Base-by-base conservation (phyloP, 768 basidiomycete genomes). In the Leucosporidium yakuticum region DNA sequence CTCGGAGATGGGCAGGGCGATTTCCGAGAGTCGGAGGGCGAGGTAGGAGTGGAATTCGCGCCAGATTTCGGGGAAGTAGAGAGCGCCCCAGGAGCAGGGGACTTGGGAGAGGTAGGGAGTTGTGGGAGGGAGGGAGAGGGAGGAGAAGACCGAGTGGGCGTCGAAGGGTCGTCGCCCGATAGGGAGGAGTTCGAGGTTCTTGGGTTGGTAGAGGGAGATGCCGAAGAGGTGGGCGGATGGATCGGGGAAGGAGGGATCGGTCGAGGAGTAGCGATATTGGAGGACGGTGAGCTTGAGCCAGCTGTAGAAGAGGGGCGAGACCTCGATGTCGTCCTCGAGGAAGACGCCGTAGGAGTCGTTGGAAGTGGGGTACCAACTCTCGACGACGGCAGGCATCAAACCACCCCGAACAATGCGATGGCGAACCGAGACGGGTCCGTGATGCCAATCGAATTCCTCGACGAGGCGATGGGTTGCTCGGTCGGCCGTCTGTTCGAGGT, bases 31-130 rank as follows among this genome's bases (percentile, higher is more conserved):
- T 32, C 90, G 86, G n/a, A 83, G 75, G 49, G 84, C 73, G 69
- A 92, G 85, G 76, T 89, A 92, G 60, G 80, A 79, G 79, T 93
- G 89, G 77, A 92, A 93, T 77, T 89, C 89, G 73, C 86, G 84
- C 91, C 90, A 92, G 74, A 88, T 86, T 71, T 89, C 84, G 17
- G 91, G 90, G 76, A 94, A 94, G 80, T 92, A 94, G 48, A 90
- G 82, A 3, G 89, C 91, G 20, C 91, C 91, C 91, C 90, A 94
- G 79, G 88, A 90, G 78, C 91, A 92, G 0, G 91, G 91, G 15
- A 91, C 85, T 67, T 89, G 88, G 0, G 90, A 91, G 53, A 93
- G 84, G 77, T 91, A 93, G 0, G 91, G 90, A 0, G 85, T 85
- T 1, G 81, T 79, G 0, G 83, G 78, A 54, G 82, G 69, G 0